Conservation (phyloP, 2,329 filamentous ascomycete genomes). For the Furcasterigmium sp. region DNA sequence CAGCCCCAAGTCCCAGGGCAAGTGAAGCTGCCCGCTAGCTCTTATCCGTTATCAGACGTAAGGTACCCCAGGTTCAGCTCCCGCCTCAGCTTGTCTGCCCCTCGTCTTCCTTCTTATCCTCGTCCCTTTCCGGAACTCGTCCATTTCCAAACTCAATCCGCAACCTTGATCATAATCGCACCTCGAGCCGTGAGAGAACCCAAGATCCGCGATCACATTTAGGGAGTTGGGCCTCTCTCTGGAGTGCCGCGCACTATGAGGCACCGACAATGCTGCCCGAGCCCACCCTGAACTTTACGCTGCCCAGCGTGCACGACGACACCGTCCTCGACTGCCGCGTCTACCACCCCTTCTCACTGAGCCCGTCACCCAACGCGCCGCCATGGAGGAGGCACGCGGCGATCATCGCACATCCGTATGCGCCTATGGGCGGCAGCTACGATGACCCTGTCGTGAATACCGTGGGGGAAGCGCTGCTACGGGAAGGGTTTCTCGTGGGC, state of each 20-base stretch:
- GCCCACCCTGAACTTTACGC: constrained; percentile 61
- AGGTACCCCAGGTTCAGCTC: too few relatives aligned
- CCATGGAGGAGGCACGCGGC: constrained; percentile 46
- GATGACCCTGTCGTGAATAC: constrained; percentile 77
- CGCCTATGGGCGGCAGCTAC: constrained; percentile 76
- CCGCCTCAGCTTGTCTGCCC: not conserved
- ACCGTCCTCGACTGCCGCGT: constrained; percentile 73
- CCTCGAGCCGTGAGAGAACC: too few relatives aligned
- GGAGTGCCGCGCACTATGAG: not conserved
- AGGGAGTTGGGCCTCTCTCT: too few relatives aligned
- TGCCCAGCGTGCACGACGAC: constrained; percentile 81
- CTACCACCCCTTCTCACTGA: constrained; percentile 60
- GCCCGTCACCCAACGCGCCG: constrained; percentile 22
- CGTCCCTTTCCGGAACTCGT: too few relatives aligned
- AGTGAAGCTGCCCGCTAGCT: too few relatives aligned
- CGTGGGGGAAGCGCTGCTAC: constrained; percentile 59
- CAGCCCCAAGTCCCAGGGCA: too few relatives aligned
- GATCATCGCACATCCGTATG: constrained; percentile 86
- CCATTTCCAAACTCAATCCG: too few relatives aligned
- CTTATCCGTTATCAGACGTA: constrained; percentile 1
- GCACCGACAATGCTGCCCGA: constrained; percentile 44
- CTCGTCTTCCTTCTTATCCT: too few relatives aligned
- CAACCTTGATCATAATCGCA: too few relatives aligned
- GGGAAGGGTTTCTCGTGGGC: constrained; percentile 66
- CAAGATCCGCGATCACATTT: too few relatives aligned